Percentiles rank a stretch among this genome's conserved stretches.
Evolutionary conservation across 2,329 filamentous ascomycete species (phyloP).

Genomic region (Coleophoma eucalyptorum): DNA sequence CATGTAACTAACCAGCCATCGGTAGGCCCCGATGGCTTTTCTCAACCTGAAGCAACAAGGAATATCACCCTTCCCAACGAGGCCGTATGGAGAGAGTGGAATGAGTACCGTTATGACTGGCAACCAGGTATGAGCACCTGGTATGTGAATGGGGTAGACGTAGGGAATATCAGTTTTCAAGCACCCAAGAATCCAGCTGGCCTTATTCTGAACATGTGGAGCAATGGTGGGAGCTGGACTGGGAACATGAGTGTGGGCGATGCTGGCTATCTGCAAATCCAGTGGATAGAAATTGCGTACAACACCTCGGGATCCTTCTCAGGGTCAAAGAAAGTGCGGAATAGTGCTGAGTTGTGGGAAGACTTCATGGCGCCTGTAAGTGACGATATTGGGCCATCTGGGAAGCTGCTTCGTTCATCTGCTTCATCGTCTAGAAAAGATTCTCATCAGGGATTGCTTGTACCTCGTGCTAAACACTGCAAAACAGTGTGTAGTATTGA

Average conservation of each 20-base stretch:
- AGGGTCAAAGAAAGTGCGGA: too few relatives aligned
- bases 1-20: slow-evolving; percentile 3
- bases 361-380: too few relatives aligned
- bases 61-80: neutral
- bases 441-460: too few relatives aligned
- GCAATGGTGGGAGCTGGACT: slow-evolving; percentile 5
- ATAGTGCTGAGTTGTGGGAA: too few relatives aligned
- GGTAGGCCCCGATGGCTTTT: neutral
- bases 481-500: too few relatives aligned
- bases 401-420: too few relatives aligned
- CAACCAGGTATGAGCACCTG: neutral
- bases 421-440: too few relatives aligned
- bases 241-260: slow-evolving; percentile 2
- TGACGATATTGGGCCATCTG: too few relatives aligned
- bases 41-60: neutral
- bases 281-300: slow-evolving; percentile 8
- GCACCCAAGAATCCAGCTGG: slow-evolving; percentile 1
- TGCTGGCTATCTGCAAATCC: slow-evolving; percentile 5
- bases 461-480: too few relatives aligned
- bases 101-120: slow-evolving; percentile 7
- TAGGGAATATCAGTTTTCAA: slow-evolving; percentile 4
- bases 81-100: slow-evolving; percentile 3
- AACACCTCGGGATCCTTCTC: slow-evolving; percentile 4
- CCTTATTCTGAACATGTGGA: slow-evolving; percentile 7
- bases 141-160: slow-evolving; percentile 6